These are phyloP conservation scores for Linum tenue DNA, from an alignment of 345 rosid genomes.

Conservation along the genomic window DNA sequence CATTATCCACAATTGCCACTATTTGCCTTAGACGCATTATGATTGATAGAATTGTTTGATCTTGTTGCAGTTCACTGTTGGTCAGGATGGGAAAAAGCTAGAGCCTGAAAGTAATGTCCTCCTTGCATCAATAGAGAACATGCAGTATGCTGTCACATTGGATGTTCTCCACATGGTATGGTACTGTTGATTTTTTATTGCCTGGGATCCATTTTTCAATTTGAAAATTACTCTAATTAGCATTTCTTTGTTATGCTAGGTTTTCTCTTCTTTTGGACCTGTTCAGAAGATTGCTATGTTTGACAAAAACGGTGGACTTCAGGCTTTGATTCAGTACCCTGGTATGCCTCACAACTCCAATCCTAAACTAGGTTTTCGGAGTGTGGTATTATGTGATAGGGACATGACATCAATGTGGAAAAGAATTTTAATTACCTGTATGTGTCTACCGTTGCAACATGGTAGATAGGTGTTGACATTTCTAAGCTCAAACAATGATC, in stretches of 20 bases:
- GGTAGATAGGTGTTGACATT: too few species aligned
- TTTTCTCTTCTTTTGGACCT: conserved; percentile 84
- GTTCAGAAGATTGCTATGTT: conserved; percentile 99
- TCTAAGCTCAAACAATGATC: background rate
- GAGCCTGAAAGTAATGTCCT: conserved; percentile 98
- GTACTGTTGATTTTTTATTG: too few species aligned
- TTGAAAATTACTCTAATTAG: background rate
- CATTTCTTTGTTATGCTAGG: conserved; percentile 31
- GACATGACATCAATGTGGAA: too few species aligned
- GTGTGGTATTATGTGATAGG: too few species aligned
- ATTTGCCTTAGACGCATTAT: background rate
- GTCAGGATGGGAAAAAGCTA: conserved; percentile 85
- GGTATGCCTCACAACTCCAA: conserved; percentile 28
- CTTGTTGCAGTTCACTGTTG: conserved; percentile 49
- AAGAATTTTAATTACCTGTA: too few species aligned
- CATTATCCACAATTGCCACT: background rate
- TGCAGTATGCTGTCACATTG: conserved; percentile 98
- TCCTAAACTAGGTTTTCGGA: too few species aligned
- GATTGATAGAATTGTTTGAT: too few species aligned
- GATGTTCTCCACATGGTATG: conserved; percentile 88
- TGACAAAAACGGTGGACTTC: conserved; percentile 92
- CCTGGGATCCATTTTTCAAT: background rate
- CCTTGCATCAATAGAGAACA: conserved; percentile 98
- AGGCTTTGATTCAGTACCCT: conserved; percentile 78
- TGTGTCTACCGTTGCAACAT: too few species aligned